Conservation (phyloP, 768 basidiomycete genomes). For the Tylopilus felleus region DNA sequence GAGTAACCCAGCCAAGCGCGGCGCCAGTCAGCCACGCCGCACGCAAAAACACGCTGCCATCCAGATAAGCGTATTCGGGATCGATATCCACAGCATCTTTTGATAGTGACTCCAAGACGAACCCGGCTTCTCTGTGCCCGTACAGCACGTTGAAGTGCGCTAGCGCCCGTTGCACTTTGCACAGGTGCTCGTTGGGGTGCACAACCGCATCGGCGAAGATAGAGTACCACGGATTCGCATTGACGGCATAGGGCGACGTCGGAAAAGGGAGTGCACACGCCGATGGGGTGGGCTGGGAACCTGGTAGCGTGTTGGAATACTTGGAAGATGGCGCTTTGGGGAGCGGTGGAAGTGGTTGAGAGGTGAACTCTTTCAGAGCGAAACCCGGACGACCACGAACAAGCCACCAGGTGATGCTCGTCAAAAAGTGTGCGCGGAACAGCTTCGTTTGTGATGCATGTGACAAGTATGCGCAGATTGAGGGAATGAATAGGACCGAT, state of each 20-base stretch:
- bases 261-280: constrained; percentile 27
- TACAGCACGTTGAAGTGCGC: constrained; percentile 45
- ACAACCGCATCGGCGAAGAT: constrained; percentile 50
- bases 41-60: constrained; percentile 64
- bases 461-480: constrained; percentile 47
- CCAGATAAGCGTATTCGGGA: constrained; percentile 46
- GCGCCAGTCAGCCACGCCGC: constrained; percentile 50
- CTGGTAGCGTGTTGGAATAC: constrained; percentile 24
- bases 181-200: constrained; percentile 57
- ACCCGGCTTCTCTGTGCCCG: constrained; percentile 39
- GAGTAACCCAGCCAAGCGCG: constrained; percentile 39
- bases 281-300: constrained; percentile 18
- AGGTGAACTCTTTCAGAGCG: constrained; percentile 49
- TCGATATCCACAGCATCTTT: constrained; percentile 34
- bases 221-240: constrained; percentile 58
- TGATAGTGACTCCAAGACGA: constrained; percentile 23
- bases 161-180: constrained; percentile 49
- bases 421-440: constrained; percentile 56
- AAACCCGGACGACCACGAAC: constrained; percentile 52
- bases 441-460: constrained; percentile 55
- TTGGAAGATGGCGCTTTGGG: constrained; percentile 16
- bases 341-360: constrained; percentile 25
- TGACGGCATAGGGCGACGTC: constrained; percentile 35
- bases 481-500: constrained; percentile 57
- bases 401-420: constrained; percentile 52